Percentiles rank a stretch among this genome's conserved stretches.
Evolutionary conservation across 441 rosid species (phyloP).

Genomic region (Eutrema salsugineum): DNA sequence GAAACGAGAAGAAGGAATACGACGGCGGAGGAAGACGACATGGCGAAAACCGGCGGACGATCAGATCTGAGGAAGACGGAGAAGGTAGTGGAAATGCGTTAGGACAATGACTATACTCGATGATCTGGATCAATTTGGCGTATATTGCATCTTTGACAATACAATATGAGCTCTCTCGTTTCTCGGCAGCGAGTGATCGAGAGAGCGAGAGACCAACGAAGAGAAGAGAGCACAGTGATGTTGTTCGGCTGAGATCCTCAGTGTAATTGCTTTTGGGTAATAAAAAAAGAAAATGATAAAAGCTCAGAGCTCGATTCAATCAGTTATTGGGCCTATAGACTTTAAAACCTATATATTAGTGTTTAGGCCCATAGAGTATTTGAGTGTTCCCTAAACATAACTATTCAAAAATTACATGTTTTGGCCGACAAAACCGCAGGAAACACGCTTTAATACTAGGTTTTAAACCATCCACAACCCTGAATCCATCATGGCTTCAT

Average conservation of each 20-base stretch:
- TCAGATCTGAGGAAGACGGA: conserved; percentile 30
- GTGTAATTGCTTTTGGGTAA: conserved; percentile 18
- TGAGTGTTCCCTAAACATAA: too few relatives aligned
- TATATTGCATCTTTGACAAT: neutral
- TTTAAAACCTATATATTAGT: neutral
- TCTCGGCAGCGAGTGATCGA: conserved; percentile 26
- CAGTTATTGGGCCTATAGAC: neutral
- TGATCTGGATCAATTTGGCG: conserved; percentile 2
- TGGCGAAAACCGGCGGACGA: conserved; percentile 40
- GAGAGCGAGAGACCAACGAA: conserved; percentile 17
- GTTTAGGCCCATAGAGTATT: conserved; percentile 6
- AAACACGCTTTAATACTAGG: too few relatives aligned
- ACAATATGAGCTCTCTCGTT: conserved; percentile 21
- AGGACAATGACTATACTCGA: neutral
- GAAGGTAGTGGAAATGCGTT: conserved; percentile 11
- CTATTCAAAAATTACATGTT: too few relatives aligned
- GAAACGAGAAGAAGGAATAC: conserved; percentile 37
- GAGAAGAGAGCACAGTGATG: conserved; percentile 8
- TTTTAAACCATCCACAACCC: too few relatives aligned
- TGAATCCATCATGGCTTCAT: too few relatives aligned
- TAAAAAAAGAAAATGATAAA: neutral
- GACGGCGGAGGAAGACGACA: conserved; percentile 41
- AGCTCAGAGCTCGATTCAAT: neutral
- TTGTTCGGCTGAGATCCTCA: conserved; percentile 5
- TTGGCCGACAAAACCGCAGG: too few relatives aligned